Percentiles rank a stretch among this genome's conserved stretches.
Conservation (phyloP, 2,329 filamentous ascomycete genomes). For the Trematosphaeria pertusa region DNA sequence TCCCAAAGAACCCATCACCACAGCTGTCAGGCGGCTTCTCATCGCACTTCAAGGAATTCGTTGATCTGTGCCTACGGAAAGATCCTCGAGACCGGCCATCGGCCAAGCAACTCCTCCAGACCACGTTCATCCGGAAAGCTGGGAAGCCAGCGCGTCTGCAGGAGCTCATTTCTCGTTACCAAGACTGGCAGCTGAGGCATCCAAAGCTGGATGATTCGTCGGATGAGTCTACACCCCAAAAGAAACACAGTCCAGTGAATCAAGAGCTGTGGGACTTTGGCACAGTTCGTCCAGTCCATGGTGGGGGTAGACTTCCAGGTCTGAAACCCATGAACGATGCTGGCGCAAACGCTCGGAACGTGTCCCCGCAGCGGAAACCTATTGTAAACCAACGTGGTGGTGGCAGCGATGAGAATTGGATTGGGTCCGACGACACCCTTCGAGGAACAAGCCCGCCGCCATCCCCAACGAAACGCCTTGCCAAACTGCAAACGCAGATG, state of each 20-base stretch:
- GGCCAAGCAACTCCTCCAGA: conserved; percentile 84
- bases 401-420: conserved; percentile 44
- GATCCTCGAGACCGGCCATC: conserved; percentile 89
- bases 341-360: conserved; percentile 74
- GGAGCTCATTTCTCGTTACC: conserved; percentile 90
- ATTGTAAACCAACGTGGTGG: conserved; percentile 32
- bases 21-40: conserved; percentile 64
- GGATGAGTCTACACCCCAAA: conserved; percentile 44
- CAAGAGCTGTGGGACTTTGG: conserved; percentile 99
- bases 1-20: conserved; percentile 91
- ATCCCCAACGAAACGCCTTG: conserved; percentile 52
- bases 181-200: conserved; percentile 83
- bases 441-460: conserved; percentile 46
- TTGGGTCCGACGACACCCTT: conserved; percentile 36
- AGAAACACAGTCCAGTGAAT: conserved; percentile 59
- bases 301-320: conserved; percentile 57
- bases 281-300: conserved; percentile 82
- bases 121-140: conserved; percentile 87
- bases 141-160: conserved; percentile 98
- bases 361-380: conserved; percentile 42
- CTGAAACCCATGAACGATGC: conserved; percentile 80
- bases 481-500: conserved; percentile 33
- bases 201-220: conserved; percentile 65
- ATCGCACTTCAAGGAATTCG: conserved; percentile 58
- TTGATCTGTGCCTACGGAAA: conserved; percentile 76